Evolutionary conservation across 768 basidiomycete species (phyloP), one percentile per base, ranked within the genome.

Genomic region (Kwoniella botswanensis): DNA sequence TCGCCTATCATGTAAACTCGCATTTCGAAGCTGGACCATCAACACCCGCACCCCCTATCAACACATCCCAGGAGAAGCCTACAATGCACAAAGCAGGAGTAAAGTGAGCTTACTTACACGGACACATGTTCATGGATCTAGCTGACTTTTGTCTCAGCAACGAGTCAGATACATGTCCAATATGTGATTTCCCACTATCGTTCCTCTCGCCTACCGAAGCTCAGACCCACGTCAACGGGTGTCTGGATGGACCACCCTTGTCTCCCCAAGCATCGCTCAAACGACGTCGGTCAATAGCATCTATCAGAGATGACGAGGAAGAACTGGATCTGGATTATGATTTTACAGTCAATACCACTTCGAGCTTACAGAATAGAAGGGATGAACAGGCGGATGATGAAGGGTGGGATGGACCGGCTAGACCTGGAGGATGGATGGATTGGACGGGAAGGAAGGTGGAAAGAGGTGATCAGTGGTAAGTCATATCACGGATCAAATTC

Each of bases 391-490:
- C n/a, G 10, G 46, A 52, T 13, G 67, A 60, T 44, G 67, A 41
- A 41, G 73, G 60, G 26, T 79, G 78, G 80, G 76, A 78, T 26
- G 78, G 78, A n/a, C 78, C 80, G 21, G 76, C 76, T 9, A 68
- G 63, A 58, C 76, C 78, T 66, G 78, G 76, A 10, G 78, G 70
- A 56, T 78, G 71, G 74, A 54, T 50, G 29, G 72, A 70, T 44
- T 81, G 80, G 80, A 69, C 71, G 3, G 57, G 58, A 7, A 70
- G 55, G 46, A 76, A 75, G 26, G 69, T 68, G 5, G 65, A 78
- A 18, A 75, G 56, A 44, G 78, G 79, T 2, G 81, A 82, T 70
- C 59, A 63, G 26, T 82, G 79, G 79, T 80, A 50, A 58, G 76
- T 68, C 56, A 9, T 24, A 26, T 21, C 35, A 35, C 35, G 35